phyloP scores from a whole-genome alignment of 768 basidiomycete species.

The Trametes elegans region DNA sequence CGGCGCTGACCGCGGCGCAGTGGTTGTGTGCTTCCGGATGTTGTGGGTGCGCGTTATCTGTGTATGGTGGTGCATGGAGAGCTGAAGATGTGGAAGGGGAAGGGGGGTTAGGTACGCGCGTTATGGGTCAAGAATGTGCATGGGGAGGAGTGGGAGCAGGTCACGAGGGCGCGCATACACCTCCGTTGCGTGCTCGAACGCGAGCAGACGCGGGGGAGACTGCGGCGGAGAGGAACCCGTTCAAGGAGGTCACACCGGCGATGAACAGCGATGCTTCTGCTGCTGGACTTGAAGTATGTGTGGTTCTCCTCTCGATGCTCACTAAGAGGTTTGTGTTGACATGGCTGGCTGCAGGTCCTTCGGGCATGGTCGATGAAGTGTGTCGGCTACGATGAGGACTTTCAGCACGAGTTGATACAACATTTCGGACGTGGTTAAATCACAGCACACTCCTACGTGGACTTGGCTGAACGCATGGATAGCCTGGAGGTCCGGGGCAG shows the following conservation, averaged over 20 bases:
- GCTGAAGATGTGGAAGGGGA: constrained; percentile 21
- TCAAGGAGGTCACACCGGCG: constrained; percentile 21
- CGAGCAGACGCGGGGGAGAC: constrained; percentile 29
- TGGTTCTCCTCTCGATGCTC: neutral
- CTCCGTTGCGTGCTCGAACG: constrained; percentile 28
- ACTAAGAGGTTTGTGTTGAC: neutral
- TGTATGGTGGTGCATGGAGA: constrained; percentile 31
- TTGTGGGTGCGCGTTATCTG: neutral
- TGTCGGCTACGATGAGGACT: constrained; percentile 37
- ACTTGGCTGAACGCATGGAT: neutral
- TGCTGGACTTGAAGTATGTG: constrained; percentile 33
- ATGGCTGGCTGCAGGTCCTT: constrained; percentile 26
- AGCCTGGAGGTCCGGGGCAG: neutral
- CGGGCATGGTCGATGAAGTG: constrained; percentile 41
- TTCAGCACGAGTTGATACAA: constrained; percentile 31
- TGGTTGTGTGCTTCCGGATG: constrained; percentile 20
- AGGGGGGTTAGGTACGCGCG: constrained; percentile 24
- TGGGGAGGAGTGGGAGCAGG: constrained; percentile 29
- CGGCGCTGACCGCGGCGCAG: constrained; percentile 27
- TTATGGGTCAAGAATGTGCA: constrained; percentile 29
- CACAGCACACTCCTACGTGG: neutral
- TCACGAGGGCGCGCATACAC: constrained; percentile 28
- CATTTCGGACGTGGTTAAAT: neutral
- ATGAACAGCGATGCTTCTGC: constrained; percentile 31
- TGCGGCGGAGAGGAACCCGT: neutral